Base-by-base conservation (phyloP, 805 yeast species). In the Barnettozyma wickerhamii region DNA sequence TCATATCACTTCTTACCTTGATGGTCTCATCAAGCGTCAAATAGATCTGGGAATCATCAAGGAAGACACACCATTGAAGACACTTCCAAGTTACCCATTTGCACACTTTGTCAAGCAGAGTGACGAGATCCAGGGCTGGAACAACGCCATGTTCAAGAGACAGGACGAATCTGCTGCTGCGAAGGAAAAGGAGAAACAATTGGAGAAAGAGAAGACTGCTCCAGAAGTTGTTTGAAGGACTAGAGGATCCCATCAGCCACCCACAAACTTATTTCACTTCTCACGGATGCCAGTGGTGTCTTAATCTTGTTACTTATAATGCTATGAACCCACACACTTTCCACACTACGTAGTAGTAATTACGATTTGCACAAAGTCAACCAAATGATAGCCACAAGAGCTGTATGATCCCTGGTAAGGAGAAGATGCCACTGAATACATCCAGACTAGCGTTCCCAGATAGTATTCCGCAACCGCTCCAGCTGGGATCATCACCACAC, bases 61-160 rank as follows among this genome's bases (percentile, higher is more conserved):
- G 3, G 68, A 69, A 30, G 81, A 79, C 17, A 71, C 78, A 0
- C 83, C 83, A 3, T 46, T 80, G 19, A 76, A 71, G 50, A 80
- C 86, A 0, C 53, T 72, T 35, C 75, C 80, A 15, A 64, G 77
- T 3, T 80, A 80, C 52, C 87, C 87, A 26, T 80, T 80, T 65
- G 84, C 86, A 2, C 68, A 72, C 51, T 80, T 66, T 48, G 56
- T 68, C 9, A 59, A 66, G 29, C 62, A 55, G 27, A 50, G 59
- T 47, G 65, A 61, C 40, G 69, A 61, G 19, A 53, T 60, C 15
- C 40, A 59, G 21, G 76, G 76, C 7, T 71, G 76, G 76, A 55
- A 64, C 38, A 48, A 34, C 19, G 56, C 53, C 3, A 56, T 52
- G 57, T 29, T 56, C 44, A 46, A 50, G 36, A 53, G 53, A 48